These are phyloP conservation scores for Capniomyces stellatus DNA, from an alignment of 371 early-diverging fungal genomes.

Conservation along the genomic window DNA sequence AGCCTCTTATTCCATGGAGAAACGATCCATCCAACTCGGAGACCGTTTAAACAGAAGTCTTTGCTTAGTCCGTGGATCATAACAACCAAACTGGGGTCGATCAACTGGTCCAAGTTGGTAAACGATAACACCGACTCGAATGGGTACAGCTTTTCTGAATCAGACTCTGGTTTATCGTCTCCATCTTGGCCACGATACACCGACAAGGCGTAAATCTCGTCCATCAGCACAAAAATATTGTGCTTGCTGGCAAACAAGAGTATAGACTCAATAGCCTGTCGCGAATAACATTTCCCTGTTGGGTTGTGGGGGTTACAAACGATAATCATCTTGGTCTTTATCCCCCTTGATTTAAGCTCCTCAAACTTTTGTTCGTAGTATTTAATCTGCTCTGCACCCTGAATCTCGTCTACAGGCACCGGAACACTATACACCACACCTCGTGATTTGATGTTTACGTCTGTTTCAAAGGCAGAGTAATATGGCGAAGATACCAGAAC, in stretches of 20 bases:
- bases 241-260: constrained; percentile 39
- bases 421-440: constrained; percentile 30
- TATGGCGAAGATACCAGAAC: constrained; percentile 51
- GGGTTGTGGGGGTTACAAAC: constrained; percentile 58
- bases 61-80: constrained; percentile 60
- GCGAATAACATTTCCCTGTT: constrained; percentile 29
- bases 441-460: constrained; percentile 30
- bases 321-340: constrained; percentile 30
- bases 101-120: constrained; percentile 30
- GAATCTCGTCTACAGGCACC: constrained; percentile 18
- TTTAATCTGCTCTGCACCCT: constrained; percentile 20
- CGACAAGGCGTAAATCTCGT: constrained; percentile 69
- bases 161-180: not conserved
- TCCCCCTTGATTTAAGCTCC: constrained; percentile 18
- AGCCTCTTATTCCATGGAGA: constrained; percentile 38
- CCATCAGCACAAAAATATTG: constrained; percentile 45
- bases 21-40: constrained; percentile 41
- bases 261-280: constrained; percentile 30
- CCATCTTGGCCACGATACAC: constrained; percentile 26
- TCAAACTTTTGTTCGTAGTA: constrained; percentile 28
- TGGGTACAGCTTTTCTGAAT: constrained; percentile 7
- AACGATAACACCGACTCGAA: constrained; percentile 38
- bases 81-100: constrained; percentile 42
- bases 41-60: constrained; percentile 55
- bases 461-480: constrained; percentile 52